Percentiles rank a stretch among this genome's conserved stretches.
Evolutionary conservation across 108 stramenopile genomes (phyloP).

Genomic region (Thalassiosira profunda): DNA sequence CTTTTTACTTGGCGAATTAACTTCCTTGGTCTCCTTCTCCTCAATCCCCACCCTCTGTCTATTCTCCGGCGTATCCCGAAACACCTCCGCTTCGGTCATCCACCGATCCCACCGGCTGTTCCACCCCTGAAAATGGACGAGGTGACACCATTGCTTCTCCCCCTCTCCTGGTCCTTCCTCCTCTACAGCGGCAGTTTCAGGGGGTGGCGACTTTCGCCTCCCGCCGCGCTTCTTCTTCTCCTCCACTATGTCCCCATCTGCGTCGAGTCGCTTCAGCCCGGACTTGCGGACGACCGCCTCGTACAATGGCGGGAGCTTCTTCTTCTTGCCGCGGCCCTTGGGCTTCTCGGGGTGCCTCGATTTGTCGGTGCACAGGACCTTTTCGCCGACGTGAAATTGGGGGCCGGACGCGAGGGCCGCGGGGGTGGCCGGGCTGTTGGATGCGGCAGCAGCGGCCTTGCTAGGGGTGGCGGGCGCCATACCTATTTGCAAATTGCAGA

Average conservation of each 20-base stretch:
- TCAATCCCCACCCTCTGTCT: constrained; percentile 19
- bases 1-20: neutral
- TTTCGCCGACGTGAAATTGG: constrained; percentile 31
- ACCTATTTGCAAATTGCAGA: too few relatives aligned
- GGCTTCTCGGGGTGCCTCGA: neutral
- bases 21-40: constrained; percentile 7
- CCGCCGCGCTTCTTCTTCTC: constrained; percentile 24
- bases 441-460: too few relatives aligned
- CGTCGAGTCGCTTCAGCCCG: constrained; percentile 24
- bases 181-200: neutral
- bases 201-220: constrained; percentile 19
- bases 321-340: neutral
- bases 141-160: constrained; percentile 46
- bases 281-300: constrained; percentile 37
- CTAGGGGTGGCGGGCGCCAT: too few relatives aligned
- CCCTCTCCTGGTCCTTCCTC: neutral
- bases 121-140: constrained; percentile 59
- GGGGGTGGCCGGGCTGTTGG: too few relatives aligned
- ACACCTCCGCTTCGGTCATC: constrained; percentile 41
- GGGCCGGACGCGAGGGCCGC: too few relatives aligned
- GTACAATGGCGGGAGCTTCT: constrained; percentile 23
- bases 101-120: constrained; percentile 55
- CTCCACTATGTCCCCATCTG: constrained; percentile 15
- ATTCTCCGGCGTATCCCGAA: constrained; percentile 33
- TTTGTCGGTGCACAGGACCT: constrained; percentile 33